Evolutionary conservation across 331 rosid genomes (phyloP).

Genomic region (Pyracantha coccinea): DNA sequence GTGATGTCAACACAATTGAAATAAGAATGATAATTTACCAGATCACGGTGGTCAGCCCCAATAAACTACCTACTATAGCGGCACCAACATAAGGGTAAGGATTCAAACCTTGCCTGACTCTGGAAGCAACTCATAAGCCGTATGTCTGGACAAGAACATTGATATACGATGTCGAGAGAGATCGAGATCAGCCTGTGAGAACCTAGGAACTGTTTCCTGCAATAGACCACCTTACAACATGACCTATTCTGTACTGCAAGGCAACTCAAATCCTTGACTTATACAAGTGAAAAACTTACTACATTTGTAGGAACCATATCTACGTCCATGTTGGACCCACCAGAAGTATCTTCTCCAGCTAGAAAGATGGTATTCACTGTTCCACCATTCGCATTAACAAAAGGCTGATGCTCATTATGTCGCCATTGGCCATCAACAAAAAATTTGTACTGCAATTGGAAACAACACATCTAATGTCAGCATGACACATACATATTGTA

Average conservation of each 20-base stretch:
- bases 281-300: constrained; percentile 36
- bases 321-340: constrained; percentile 85
- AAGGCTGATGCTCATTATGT: constrained; percentile 70
- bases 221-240: constrained; percentile 48
- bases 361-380: constrained; percentile 59
- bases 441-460: constrained; percentile 86
- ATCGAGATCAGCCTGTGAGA: constrained; percentile 61
- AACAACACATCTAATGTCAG: constrained; percentile 22
- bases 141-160: constrained; percentile 59
- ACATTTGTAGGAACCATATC: constrained; percentile 45
- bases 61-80: background rate
- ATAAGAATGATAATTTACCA: background rate
- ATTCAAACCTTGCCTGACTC: constrained; percentile 99
- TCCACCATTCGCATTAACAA: constrained; percentile 53
- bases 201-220: constrained; percentile 57
- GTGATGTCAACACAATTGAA: constrained; percentile 20
- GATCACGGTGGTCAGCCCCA: background rate
- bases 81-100: constrained; percentile 18
- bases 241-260: constrained; percentile 28
- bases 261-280: background rate
- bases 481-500: background rate
- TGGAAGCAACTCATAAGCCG: constrained; percentile 89
- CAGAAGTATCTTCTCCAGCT: constrained; percentile 43
- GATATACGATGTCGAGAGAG: constrained; percentile 69
- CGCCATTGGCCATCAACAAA: constrained; percentile 96